phyloP scores from a whole-genome alignment of 208 protist genomes.

The Leishmania amazonensis region DNA sequence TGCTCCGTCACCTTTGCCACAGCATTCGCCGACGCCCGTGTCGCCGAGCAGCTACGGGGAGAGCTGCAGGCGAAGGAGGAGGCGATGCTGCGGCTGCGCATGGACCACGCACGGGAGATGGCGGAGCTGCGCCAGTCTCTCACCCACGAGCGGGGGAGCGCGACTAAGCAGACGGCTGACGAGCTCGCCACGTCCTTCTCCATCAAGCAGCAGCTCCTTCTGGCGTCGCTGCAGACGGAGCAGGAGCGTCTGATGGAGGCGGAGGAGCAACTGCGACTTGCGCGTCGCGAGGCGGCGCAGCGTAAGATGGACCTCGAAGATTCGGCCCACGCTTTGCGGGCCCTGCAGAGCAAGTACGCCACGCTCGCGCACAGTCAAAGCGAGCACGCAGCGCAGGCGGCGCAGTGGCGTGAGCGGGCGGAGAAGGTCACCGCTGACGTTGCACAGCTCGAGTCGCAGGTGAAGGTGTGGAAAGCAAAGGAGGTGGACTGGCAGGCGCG shows the following conservation, averaged over 20 bases:
- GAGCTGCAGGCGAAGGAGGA: slow-evolving; percentile 43
- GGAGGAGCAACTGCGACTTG: slow-evolving; percentile 35
- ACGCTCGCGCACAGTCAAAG: slow-evolving; percentile 6
- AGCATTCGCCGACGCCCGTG: slow-evolving; percentile 16
- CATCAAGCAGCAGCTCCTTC: slow-evolving; percentile 56
- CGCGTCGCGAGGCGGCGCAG: slow-evolving; percentile 26
- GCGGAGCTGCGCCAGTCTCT: slow-evolving; percentile 50
- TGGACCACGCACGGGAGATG: slow-evolving; percentile 52
- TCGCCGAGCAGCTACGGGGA: slow-evolving; percentile 30
- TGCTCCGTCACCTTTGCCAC: background rate
- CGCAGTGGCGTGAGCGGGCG: slow-evolving; percentile 19
- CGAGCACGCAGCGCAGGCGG: slow-evolving; percentile 22
- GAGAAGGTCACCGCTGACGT: slow-evolving; percentile 16
- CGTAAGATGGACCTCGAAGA: slow-evolving; percentile 19
- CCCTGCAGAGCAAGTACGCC: slow-evolving; percentile 13
- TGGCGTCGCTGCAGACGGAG: slow-evolving; percentile 56
- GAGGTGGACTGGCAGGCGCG: slow-evolving; percentile 34
- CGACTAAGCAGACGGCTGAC: slow-evolving; percentile 47
- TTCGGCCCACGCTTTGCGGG: slow-evolving; percentile 11
- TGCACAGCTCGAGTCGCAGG: slow-evolving; percentile 27
- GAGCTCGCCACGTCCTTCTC: slow-evolving; percentile 59
- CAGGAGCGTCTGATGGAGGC: slow-evolving; percentile 37
- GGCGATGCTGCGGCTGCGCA: slow-evolving; percentile 44
- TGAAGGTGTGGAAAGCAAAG: slow-evolving; percentile 26
- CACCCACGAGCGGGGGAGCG: slow-evolving; percentile 42